Evolutionary conservation across 805 yeast genomes (phyloP).

Genomic region (Cyberlindnera mycetangii): DNA sequence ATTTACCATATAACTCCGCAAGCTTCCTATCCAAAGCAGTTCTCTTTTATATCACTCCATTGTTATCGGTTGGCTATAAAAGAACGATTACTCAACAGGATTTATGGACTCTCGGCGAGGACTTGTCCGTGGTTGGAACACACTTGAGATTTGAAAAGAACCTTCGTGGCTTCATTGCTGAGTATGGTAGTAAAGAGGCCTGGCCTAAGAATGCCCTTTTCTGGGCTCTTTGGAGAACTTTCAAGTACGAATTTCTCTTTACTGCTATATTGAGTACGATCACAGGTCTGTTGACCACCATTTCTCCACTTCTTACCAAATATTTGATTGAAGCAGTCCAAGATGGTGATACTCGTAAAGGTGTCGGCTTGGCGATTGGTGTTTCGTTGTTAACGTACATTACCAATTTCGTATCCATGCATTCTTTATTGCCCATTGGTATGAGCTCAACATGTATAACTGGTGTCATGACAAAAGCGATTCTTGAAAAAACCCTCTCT

Average conservation of each 20-base stretch:
- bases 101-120: conserved; percentile 43
- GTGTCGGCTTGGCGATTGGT: conserved; percentile 78
- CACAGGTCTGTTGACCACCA: conserved; percentile 5
- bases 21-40: conserved; percentile 37
- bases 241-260: background rate
- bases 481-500: conserved; percentile 61
- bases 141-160: conserved; percentile 32
- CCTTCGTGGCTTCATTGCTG: conserved; percentile 21
- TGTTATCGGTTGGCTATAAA: conserved; percentile 61
- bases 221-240: conserved; percentile 30
- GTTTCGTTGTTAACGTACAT: background rate
- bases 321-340: conserved; percentile 42
- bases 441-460: background rate
- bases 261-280: background rate
- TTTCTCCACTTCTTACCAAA: conserved; percentile 51
- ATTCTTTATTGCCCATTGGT: background rate
- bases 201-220: conserved; percentile 23
- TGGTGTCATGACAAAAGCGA: conserved; percentile 54
- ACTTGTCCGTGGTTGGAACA: conserved; percentile 37
- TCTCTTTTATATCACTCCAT: conserved; percentile 63
- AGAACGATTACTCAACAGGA: conserved; percentile 64
- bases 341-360: conserved; percentile 43
- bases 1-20: conserved; percentile 39
- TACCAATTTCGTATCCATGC: background rate
- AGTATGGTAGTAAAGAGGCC: background rate